A percentile compares a stretch with the other conserved stretches of the same genome.
These are phyloP conservation scores for Musa schizocarpa DNA, from an alignment of 176 grass and related monocot genomes.

Conservation along the genomic window DNA sequence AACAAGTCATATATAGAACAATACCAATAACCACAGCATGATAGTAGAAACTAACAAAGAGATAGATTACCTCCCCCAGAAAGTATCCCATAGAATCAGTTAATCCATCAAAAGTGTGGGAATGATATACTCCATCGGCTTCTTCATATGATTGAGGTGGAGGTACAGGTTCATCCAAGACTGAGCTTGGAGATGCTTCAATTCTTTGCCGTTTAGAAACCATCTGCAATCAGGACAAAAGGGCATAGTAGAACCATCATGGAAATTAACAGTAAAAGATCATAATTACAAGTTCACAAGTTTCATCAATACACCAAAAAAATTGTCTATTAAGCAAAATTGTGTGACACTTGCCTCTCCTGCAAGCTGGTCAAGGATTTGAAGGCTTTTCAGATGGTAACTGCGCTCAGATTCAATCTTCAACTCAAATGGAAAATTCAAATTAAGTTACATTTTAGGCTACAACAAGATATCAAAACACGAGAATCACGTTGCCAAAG, in stretches of 20 bases:
- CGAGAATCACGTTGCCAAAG: too few species aligned
- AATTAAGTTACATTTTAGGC: background rate
- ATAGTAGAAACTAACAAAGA: background rate
- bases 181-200: conserved; percentile 44
- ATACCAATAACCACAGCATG: background rate
- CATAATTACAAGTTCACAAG: background rate
- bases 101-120: conserved; percentile 40
- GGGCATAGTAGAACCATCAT: too few species aligned
- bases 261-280: background rate
- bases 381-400: conserved; percentile 79
- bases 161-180: conserved; percentile 46
- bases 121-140: conserved; percentile 44
- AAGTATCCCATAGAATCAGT: conserved; percentile 64
- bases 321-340: background rate
- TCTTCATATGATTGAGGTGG: conserved; percentile 66
- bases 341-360: conserved; percentile 37
- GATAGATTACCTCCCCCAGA: conserved; percentile 52
- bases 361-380: conserved; percentile 78
- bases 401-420: conserved; percentile 72
- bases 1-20: background rate
- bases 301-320: background rate
- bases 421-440: background rate
- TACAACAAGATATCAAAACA: background rate
- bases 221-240: conserved; percentile 44
- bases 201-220: conserved; percentile 69